A percentile compares a stretch with the other conserved stretches of the same genome.
Evolutionary conservation across 805 yeast species (phyloP).

Genomic region (Cyberlindnera amylophila): DNA sequence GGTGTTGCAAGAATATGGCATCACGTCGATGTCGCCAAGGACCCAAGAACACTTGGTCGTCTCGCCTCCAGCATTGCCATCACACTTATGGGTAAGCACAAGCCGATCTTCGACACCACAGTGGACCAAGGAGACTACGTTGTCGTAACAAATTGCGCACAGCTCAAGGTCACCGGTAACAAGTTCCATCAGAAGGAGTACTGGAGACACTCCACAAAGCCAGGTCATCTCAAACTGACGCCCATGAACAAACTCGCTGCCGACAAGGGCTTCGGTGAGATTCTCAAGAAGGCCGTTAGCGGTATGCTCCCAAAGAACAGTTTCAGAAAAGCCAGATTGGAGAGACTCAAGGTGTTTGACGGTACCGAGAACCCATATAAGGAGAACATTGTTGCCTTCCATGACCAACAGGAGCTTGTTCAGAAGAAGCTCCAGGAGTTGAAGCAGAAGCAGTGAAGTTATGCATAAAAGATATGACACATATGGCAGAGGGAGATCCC

Average conservation of each 20-base stretch:
- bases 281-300: conserved; percentile 81
- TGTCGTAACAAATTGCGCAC: conserved; percentile 89
- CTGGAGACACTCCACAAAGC: conserved; percentile 85
- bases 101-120: conserved; percentile 77
- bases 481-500: background rate
- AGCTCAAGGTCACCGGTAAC: conserved; percentile 78
- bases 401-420: conserved; percentile 65
- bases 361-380: conserved; percentile 86
- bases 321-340: conserved; percentile 72
- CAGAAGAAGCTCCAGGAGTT: conserved; percentile 35
- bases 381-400: conserved; percentile 78
- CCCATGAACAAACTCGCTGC: conserved; percentile 75
- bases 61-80: conserved; percentile 85
- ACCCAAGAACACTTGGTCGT: conserved; percentile 84
- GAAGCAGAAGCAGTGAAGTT: conserved; percentile 7
- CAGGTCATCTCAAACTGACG: conserved; percentile 81
- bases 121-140: conserved; percentile 95
- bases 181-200: conserved; percentile 78
- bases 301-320: conserved; percentile 96
- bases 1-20: conserved; percentile 92
- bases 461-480: background rate
- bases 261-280: conserved; percentile 85
- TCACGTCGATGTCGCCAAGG: conserved; percentile 86
- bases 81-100: conserved; percentile 93
- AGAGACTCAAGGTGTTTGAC: conserved; percentile 81